Percentiles rank a stretch among this genome's conserved stretches.
Evolutionary conservation across 1,284 basidiomycete genomes (phyloP).

Genomic region (Cryptococcus amylolentus): DNA sequence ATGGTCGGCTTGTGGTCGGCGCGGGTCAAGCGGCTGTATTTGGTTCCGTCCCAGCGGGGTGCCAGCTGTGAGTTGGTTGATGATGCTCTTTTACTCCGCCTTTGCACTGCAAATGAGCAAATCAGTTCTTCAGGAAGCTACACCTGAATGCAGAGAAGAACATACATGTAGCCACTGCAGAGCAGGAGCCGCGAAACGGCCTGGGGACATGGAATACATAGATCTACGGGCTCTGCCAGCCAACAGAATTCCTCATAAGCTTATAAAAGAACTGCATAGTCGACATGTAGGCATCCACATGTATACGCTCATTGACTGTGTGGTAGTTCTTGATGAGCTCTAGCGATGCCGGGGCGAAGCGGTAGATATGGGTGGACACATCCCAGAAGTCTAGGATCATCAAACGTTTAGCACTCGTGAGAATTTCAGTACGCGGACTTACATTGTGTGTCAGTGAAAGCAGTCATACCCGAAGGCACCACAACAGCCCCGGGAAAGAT

Average conservation of each 20-base stretch:
- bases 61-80: too few species aligned
- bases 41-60: too few species aligned
- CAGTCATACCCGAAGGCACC: constrained; percentile 10
- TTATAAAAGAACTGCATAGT: constrained; percentile 22
- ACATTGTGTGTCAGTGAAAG: constrained; percentile 21
- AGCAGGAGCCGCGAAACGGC: too few species aligned
- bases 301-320: constrained; percentile 26
- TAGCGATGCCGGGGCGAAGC: constrained; percentile 24
- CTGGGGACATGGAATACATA: not conserved
- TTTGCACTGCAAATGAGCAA: not conserved
- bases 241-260: constrained; percentile 14
- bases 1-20: not conserved
- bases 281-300: constrained; percentile 23
- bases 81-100: not conserved
- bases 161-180: too few species aligned
- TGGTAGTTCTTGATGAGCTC: constrained; percentile 15
- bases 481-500: constrained; percentile 16
- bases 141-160: too few species aligned
- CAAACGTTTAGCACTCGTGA: not conserved
- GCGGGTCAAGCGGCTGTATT: not conserved
- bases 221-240: constrained; percentile 7
- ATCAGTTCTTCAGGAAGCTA: too few species aligned
- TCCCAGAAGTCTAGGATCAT: constrained; percentile 15
- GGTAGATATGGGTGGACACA: constrained; percentile 24
- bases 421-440: not conserved